A percentile compares a stretch with the other conserved stretches of the same genome.
phyloP scores from a whole-genome alignment of 1,139 yeast genomes.

The Magnusiomyces clavatus region DNA sequence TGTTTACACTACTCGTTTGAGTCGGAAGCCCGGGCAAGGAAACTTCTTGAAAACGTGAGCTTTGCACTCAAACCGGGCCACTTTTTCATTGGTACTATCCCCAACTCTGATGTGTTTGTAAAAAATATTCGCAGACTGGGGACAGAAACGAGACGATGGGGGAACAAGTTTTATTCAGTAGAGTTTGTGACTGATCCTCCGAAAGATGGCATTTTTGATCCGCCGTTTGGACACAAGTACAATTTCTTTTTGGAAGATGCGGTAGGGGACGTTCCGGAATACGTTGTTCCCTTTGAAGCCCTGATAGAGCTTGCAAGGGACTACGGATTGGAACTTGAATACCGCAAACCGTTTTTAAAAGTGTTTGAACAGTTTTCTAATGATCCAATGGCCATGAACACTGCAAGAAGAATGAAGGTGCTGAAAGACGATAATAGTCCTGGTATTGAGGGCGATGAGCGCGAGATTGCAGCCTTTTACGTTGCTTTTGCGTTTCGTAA shows the following conservation, averaged over 20 bases:
- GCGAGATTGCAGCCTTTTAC: conserved; percentile 84
- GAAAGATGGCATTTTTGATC: conserved; percentile 56
- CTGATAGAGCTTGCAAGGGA: conserved; percentile 68
- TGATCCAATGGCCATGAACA: conserved; percentile 33
- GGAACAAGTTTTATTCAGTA: conserved; percentile 75
- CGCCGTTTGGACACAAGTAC: conserved; percentile 80
- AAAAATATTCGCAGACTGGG: conserved; percentile 48
- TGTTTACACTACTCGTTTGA: conserved; percentile 93
- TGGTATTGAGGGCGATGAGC: conserved; percentile 85
- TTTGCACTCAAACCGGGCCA: conserved; percentile 76
- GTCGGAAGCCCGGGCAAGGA: conserved; percentile 69
- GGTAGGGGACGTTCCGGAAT: conserved; percentile 93
- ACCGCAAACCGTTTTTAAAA: conserved; percentile 72
- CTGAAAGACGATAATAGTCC: conserved; percentile 58
- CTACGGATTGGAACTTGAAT: conserved; percentile 64
- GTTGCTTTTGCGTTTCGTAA: conserved; percentile 74
- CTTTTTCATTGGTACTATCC: conserved; percentile 84
- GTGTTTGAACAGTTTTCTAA: conserved; percentile 71
- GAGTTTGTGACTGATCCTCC: conserved; percentile 74
- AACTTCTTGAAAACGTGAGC: conserved; percentile 65
- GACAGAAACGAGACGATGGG: conserved; percentile 57
- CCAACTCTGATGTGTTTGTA: conserved; percentile 78
- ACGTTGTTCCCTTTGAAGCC: conserved; percentile 92
- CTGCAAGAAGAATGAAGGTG: conserved; percentile 26
- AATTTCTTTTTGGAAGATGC: conserved; percentile 83